Conservation (phyloP, 75 land plant genomes). For the Pinus taeda region DNA sequence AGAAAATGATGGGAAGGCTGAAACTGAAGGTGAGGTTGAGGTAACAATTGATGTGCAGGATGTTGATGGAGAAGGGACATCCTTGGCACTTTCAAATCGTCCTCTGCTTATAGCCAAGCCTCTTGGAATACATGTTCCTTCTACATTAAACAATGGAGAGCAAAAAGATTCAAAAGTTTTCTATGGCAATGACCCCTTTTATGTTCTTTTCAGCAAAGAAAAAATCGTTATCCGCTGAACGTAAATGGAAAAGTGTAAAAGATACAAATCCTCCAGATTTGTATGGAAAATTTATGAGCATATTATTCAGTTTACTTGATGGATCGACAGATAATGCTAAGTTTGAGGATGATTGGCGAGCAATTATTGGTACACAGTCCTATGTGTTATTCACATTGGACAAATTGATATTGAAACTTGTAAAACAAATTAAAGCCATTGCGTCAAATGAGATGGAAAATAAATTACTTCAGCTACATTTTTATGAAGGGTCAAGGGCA, state of each 20-base stretch:
- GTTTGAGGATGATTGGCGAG: conserved; percentile 96
- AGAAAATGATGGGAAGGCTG: too few relatives aligned
- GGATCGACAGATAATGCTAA: conserved; percentile 88
- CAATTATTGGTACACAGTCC: conserved; percentile 93
- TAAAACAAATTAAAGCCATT: conserved; percentile 81
- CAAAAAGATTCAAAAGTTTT: too few relatives aligned
- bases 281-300: conserved; percentile 74
- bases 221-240: conserved; percentile 65
- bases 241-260: conserved; percentile 64
- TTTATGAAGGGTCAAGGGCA: conserved; percentile 60
- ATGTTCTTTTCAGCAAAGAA: background rate
- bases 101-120: too few relatives aligned
- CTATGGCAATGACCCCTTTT: too few relatives aligned
- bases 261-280: conserved; percentile 51
- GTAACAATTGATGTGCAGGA: too few relatives aligned
- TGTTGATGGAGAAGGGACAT: too few relatives aligned
- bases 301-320: conserved; percentile 72
- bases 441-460: conserved; percentile 77
- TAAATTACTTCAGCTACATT: conserved; percentile 72
- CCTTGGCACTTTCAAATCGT: too few relatives aligned
- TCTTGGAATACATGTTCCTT: too few relatives aligned
- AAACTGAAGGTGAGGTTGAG: too few relatives aligned
- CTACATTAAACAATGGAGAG: too few relatives aligned
- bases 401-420: conserved; percentile 80
- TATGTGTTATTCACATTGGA: conserved; percentile 94